Percentiles rank a stretch among this genome's conserved stretches.
phyloP scores from a whole-genome alignment of 2,329 filamentous ascomycete genomes.

The Gremmenia infestans region DNA sequence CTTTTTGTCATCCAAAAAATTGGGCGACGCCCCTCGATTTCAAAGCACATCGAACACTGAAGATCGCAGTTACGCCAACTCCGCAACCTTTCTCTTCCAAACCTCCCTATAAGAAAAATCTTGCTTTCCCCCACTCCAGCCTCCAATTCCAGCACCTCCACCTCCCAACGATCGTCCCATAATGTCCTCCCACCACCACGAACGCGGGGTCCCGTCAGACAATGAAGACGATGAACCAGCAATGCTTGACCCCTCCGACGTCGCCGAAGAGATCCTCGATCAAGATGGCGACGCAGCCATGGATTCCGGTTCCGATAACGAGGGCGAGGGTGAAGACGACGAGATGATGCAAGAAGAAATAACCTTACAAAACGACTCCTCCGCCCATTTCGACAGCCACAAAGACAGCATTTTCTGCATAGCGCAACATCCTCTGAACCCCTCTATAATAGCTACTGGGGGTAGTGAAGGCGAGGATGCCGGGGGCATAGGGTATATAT shows the following conservation, averaged over 20 bases:
- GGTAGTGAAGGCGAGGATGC: constrained; percentile 62
- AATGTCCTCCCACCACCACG: constrained; percentile 24
- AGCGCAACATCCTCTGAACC: constrained; percentile 79
- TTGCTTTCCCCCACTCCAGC: background rate
- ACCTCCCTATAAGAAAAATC: background rate
- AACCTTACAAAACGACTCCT: constrained; percentile 79
- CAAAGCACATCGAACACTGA: constrained; percentile 14
- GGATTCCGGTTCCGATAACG: constrained; percentile 68
- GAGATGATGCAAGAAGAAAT: constrained; percentile 63
- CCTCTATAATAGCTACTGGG: constrained; percentile 78
- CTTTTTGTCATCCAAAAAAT: constrained; percentile 16
- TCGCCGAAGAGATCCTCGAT: constrained; percentile 65
- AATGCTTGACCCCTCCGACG: constrained; percentile 73
- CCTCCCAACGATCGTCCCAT: background rate
- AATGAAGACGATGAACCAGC: constrained; percentile 59
- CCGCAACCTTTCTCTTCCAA: background rate
- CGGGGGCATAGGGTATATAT: constrained; percentile 74
- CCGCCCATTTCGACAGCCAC: constrained; percentile 86
- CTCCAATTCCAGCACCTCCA: background rate
- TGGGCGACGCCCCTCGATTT: constrained; percentile 9
- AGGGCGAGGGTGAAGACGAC: constrained; percentile 48
- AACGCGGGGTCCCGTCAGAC: constrained; percentile 4
- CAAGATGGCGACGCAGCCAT: constrained; percentile 68
- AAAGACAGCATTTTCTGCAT: constrained; percentile 92
- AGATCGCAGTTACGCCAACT: constrained; percentile 1